These are phyloP conservation scores for Emmonsia crescens DNA, from an alignment of 2,329 filamentous ascomycete genomes.

Conservation along the genomic window DNA sequence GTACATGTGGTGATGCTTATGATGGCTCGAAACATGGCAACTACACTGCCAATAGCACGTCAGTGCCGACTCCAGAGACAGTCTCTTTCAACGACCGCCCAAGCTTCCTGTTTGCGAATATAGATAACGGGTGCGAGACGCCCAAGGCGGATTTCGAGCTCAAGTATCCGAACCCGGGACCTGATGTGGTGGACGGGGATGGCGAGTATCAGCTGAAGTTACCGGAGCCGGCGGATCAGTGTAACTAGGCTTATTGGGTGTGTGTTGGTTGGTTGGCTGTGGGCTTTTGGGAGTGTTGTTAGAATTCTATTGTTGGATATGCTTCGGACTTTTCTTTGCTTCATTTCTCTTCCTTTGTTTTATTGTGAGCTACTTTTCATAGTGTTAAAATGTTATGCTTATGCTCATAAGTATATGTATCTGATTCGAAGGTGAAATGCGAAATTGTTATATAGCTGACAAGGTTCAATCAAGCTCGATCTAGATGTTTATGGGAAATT, in stretches of 20 bases:
- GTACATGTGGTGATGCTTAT: neutral
- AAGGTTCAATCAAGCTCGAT: too few species aligned
- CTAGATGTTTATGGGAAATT: too few species aligned
- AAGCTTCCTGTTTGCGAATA: slow-evolving; percentile 32
- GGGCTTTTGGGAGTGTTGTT: neutral
- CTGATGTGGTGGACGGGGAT: slow-evolving; percentile 34
- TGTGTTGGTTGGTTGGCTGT: neutral
- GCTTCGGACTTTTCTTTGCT: neutral
- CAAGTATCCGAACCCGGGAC: slow-evolving; percentile 33
- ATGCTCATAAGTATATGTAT: neutral
- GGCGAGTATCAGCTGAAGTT: slow-evolving; percentile 34
- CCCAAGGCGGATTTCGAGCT: slow-evolving; percentile 30
- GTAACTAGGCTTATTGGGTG: neutral
- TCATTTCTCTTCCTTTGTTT: neutral
- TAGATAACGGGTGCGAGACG: slow-evolving; percentile 31
- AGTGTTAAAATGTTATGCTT: neutral
- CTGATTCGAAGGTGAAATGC: neutral
- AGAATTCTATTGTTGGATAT: neutral
- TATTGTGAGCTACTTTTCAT: neutral
- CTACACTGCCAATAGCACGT: neutral
- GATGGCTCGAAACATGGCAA: neutral
- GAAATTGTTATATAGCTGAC: neutral
- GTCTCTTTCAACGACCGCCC: slow-evolving; percentile 31
- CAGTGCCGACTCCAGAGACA: neutral
- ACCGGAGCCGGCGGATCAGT: slow-evolving; percentile 17